Conservation (phyloP, 306 rosid genomes). For the Hippophae tibetana region DNA sequence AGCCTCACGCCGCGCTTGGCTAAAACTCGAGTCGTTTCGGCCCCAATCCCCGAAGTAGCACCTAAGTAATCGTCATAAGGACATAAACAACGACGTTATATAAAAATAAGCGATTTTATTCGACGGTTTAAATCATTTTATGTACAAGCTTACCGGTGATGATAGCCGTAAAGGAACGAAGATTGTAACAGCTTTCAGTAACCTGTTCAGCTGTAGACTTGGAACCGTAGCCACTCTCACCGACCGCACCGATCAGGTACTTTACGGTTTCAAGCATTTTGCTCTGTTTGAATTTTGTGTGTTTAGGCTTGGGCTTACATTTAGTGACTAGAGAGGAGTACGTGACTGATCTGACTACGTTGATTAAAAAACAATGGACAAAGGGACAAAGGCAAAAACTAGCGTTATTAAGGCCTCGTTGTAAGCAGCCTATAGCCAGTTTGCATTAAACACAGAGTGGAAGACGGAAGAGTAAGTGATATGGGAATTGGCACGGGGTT, state of each 20-base stretch:
- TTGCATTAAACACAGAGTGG: constrained; percentile 9
- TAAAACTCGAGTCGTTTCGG: constrained; percentile 74
- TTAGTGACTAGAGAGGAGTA: too few species aligned
- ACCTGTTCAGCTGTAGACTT: constrained; percentile 76
- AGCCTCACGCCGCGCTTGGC: constrained; percentile 78
- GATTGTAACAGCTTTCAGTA: constrained; percentile 33
- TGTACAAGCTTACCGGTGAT: constrained; percentile 47
- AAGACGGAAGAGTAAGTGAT: background rate
- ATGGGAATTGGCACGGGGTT: too few species aligned
- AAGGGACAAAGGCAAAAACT: background rate
- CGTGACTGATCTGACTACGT: constrained; percentile 8
- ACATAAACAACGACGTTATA: too few species aligned
- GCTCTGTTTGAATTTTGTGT: background rate
- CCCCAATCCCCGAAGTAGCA: constrained; percentile 91
- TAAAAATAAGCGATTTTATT: too few species aligned
- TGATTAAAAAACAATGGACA: constrained; percentile 4
- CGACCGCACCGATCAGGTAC: constrained; percentile 69
- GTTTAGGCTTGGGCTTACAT: too few species aligned
- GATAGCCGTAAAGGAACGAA: constrained; percentile 63
- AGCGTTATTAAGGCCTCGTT: background rate
- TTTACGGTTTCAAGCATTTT: constrained; percentile 49
- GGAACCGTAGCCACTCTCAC: constrained; percentile 72
- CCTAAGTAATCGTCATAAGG: constrained; percentile 23
- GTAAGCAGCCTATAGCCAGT: background rate
- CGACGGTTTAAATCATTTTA: too few species aligned